These are phyloP conservation scores for Colletotrichum zoysiae DNA, from an alignment of 2,329 filamentous ascomycete species.

Conservation along the genomic window DNA sequence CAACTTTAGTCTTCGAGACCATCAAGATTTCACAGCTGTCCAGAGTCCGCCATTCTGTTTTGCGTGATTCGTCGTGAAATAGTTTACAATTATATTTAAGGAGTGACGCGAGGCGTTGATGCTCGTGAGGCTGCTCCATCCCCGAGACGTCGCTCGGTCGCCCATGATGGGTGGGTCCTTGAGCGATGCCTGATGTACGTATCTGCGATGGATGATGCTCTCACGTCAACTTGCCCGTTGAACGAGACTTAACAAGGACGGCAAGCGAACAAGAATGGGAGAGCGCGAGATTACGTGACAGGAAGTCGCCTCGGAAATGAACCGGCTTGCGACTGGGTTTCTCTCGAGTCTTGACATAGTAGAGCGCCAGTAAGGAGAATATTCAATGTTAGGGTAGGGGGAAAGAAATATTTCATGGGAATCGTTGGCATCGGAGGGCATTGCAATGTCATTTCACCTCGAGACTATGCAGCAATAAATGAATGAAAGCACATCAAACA, in stretches of 20 bases:
- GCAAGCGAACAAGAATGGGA: neutral
- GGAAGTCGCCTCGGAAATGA: neutral
- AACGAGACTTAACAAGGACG: neutral
- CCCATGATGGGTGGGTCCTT: neutral
- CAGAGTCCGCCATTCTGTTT: neutral
- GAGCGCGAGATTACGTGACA: neutral
- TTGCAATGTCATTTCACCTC: neutral
- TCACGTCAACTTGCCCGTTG: neutral
- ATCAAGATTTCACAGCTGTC: constrained; percentile 19
- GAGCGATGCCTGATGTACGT: too few relatives aligned
- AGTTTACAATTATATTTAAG: neutral
- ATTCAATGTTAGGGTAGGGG: neutral
- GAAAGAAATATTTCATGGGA: neutral
- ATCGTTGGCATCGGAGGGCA: neutral
- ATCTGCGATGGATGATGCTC: neutral
- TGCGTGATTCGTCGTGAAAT: neutral
- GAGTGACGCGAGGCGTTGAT: too few relatives aligned
- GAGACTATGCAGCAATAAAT: neutral
- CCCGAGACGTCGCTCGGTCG: neutral
- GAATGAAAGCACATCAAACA: too few relatives aligned
- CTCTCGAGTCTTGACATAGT: neutral
- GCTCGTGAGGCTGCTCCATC: neutral
- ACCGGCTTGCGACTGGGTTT: neutral
- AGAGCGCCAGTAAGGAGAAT: neutral
- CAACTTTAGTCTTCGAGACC: constrained; percentile 27